phyloP scores from a whole-genome alignment of 2,329 filamentous ascomycete genomes.

The Uncinocarpus reesii region DNA sequence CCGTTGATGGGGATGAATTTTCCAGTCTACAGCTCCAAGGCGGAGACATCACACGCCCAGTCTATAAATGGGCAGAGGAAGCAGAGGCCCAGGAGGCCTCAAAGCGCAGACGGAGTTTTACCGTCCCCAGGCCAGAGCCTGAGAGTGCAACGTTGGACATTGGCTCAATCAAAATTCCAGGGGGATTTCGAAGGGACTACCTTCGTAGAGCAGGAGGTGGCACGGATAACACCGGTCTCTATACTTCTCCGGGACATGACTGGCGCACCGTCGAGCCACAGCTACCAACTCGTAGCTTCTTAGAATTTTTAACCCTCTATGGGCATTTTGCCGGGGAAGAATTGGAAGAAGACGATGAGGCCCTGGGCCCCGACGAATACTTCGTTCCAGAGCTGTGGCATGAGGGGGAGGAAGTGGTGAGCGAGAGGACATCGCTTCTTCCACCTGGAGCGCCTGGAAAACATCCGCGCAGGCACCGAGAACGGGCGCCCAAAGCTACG shows the following conservation, averaged over 20 bases:
- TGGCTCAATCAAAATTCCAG: slow-evolving; percentile 80
- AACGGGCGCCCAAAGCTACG: slow-evolving; percentile 61
- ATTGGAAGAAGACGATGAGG: slow-evolving; percentile 92
- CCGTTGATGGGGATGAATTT: slow-evolving; percentile 59
- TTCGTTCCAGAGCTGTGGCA: slow-evolving; percentile 47
- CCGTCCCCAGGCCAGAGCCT: slow-evolving; percentile 62
- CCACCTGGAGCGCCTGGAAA: slow-evolving; percentile 57
- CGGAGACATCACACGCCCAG: slow-evolving; percentile 85
- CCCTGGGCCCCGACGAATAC: slow-evolving; percentile 75
- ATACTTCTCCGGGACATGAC: slow-evolving; percentile 30
- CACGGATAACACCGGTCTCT: slow-evolving; percentile 41
- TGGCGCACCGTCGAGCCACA: slow-evolving; percentile 41
- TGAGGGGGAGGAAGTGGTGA: slow-evolving; percentile 59
- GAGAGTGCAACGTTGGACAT: slow-evolving; percentile 76
- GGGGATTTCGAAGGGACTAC: slow-evolving; percentile 86
- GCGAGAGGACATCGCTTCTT: slow-evolving; percentile 77
- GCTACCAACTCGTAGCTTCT: slow-evolving; percentile 80
- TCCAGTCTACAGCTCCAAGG: slow-evolving; percentile 88
- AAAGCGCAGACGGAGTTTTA: slow-evolving; percentile 81
- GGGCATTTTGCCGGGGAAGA: slow-evolving; percentile 97
- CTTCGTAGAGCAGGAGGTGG: slow-evolving; percentile 64
- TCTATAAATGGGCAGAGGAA: slow-evolving; percentile 94
- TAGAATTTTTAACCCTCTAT: slow-evolving; percentile 90
- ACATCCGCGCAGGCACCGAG: slow-evolving; percentile 65
- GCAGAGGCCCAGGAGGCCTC: slow-evolving; percentile 53